Evolutionary conservation across 148 eudicot genomes (phyloP).

Genomic region (Nepenthes gracilis): DNA sequence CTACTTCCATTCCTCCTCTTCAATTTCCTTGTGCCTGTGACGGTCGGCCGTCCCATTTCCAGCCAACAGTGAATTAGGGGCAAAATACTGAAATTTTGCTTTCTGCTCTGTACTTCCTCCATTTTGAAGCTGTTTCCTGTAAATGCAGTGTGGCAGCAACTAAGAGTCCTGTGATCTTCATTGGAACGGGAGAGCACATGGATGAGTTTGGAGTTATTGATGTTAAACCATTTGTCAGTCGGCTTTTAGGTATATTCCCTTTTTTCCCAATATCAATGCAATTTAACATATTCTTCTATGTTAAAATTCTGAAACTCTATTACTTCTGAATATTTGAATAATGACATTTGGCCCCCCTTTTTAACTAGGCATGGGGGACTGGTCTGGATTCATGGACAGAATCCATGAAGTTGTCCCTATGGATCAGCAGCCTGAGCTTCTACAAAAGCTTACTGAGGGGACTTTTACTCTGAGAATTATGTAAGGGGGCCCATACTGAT

Average conservation of each 20-base stretch:
- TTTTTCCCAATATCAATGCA: background rate
- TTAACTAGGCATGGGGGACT: constrained; percentile 80
- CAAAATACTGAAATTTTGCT: too few relatives aligned
- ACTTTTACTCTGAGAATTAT: constrained; percentile 87
- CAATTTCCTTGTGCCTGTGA: too few relatives aligned
- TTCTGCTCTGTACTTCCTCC: too few relatives aligned
- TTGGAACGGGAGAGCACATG: constrained; percentile 98
- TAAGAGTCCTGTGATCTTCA: constrained; percentile 93
- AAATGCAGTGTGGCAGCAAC: constrained; percentile 99
- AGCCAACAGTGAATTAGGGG: too few relatives aligned
- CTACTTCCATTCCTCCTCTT: too few relatives aligned
- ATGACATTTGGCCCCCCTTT: too few relatives aligned
- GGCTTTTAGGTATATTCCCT: constrained; percentile 65
- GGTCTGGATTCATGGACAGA: constrained; percentile 95
- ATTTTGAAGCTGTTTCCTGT: too few relatives aligned
- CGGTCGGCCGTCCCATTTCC: too few relatives aligned
- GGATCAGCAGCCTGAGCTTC: constrained; percentile 99
- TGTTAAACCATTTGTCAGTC: constrained; percentile 95
- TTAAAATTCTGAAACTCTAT: too few relatives aligned
- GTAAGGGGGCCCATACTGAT: constrained; percentile 95
- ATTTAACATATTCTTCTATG: background rate
- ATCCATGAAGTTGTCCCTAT: constrained; percentile 93
- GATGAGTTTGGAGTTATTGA: constrained; percentile 96
- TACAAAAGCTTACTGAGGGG: constrained; percentile 84
- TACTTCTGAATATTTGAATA: background rate